A percentile compares a stretch with the other conserved stretches of the same genome.
These are phyloP conservation scores for Colletotrichum sp. DNA, from an alignment of 2,329 filamentous ascomycete species.

Conservation along the genomic window DNA sequence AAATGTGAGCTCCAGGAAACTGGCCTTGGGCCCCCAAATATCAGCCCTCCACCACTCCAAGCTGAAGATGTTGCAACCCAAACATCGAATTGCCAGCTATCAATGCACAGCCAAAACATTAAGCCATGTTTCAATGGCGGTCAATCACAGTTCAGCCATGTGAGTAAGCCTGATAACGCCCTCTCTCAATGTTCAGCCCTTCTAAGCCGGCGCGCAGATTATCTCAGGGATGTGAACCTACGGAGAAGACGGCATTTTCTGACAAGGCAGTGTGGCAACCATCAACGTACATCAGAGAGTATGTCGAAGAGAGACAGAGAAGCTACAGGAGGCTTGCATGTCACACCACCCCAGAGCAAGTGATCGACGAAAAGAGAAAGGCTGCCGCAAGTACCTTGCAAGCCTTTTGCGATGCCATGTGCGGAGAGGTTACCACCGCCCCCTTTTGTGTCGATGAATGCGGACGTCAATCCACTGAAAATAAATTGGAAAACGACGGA, in stretches of 20 bases:
- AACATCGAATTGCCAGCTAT: background rate
- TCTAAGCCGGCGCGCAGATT: background rate
- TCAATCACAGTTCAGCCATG: background rate
- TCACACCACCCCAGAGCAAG: background rate
- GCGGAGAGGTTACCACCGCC: background rate
- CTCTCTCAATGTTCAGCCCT: background rate
- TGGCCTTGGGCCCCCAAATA: background rate
- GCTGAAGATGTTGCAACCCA: background rate
- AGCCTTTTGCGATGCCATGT: background rate
- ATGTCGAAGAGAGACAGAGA: background rate
- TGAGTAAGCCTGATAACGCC: background rate
- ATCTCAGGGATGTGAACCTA: background rate
- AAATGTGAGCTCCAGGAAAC: background rate
- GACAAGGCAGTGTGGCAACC: background rate
- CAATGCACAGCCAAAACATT: background rate
- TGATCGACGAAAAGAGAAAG: background rate
- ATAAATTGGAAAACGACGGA: background rate
- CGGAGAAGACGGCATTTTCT: background rate
- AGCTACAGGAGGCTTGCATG: background rate
- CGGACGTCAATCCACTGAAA: background rate
- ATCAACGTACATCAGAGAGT: background rate
- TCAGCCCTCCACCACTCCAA: background rate
- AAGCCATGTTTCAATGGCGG: background rate
- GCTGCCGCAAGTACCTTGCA: background rate
- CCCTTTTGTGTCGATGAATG: background rate